Evolutionary conservation across 2,329 filamentous ascomycete species (phyloP).

Genomic region (Apiospora pterosperma): DNA sequence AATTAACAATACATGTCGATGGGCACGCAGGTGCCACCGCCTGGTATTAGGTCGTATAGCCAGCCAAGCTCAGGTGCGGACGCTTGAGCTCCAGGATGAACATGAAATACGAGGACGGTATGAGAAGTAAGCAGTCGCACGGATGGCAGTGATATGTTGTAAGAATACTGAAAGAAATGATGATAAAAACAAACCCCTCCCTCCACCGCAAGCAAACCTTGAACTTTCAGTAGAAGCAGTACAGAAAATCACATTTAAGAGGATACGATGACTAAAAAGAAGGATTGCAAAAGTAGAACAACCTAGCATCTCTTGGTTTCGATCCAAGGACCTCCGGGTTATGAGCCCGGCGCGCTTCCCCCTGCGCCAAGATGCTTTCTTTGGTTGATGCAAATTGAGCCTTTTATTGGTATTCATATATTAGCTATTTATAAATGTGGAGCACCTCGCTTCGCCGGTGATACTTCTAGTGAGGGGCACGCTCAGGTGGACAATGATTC

Average conservation of each 20-base stretch:
- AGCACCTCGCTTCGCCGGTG: neutral
- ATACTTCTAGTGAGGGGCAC: neutral
- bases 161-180: no score
- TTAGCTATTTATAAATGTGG: neutral
- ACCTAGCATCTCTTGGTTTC: slow-evolving; percentile 21
- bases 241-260: neutral
- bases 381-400: neutral
- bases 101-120: no score
- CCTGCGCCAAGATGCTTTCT: slow-evolving; percentile 21
- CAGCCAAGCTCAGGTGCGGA: no score
- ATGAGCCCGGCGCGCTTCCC: slow-evolving; percentile 26
- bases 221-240: slow-evolving; percentile 39
- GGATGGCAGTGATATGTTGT: no score
- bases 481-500: neutral
- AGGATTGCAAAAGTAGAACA: neutral
- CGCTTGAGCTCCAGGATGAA: no score
- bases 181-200: no score
- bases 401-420: no score
- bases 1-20: no score
- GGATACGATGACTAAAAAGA: neutral
- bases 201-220: no score
- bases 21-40: no score
- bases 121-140: no score
- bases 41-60: no score
- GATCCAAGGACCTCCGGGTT: slow-evolving; percentile 24